Conservation (phyloP, 371 early-diverging fungal genomes). For the Rhizomucor pusillus region DNA sequence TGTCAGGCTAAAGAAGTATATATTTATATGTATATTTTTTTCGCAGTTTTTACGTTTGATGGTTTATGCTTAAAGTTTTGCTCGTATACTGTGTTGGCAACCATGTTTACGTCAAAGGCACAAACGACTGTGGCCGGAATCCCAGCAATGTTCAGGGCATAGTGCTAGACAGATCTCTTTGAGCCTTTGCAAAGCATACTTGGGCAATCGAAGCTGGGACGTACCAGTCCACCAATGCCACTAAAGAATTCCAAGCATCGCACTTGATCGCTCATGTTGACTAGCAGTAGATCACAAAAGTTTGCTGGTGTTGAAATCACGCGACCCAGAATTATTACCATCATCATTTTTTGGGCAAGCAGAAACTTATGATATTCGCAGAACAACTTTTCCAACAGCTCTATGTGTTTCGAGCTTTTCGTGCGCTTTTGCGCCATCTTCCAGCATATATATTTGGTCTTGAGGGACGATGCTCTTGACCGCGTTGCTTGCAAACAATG, state of each 20-base stretch:
- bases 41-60: slow-evolving; percentile 45
- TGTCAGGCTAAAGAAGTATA: slow-evolving; percentile 1
- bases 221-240: slow-evolving; percentile 74
- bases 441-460: slow-evolving; percentile 21
- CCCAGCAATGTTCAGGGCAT: slow-evolving; percentile 58
- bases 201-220: background rate
- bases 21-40: background rate
- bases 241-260: slow-evolving; percentile 75
- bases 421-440: slow-evolving; percentile 42
- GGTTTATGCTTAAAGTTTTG: slow-evolving; percentile 61
- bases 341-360: too few species aligned
- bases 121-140: slow-evolving; percentile 47
- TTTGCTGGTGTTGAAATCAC: background rate
- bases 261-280: slow-evolving; percentile 20
- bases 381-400: slow-evolving; percentile 53
- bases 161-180: slow-evolving; percentile 41
- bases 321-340: background rate
- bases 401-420: slow-evolving; percentile 37
- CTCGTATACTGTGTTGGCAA: slow-evolving; percentile 69
- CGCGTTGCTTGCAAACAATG: slow-evolving; percentile 2
- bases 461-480: slow-evolving; percentile 13
- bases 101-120: slow-evolving; percentile 71
- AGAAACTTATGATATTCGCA: slow-evolving; percentile 20
- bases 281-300: background rate
- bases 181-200: background rate